These are phyloP conservation scores for Bullera alba DNA, from an alignment of 768 basidiomycete species.

Conservation along the genomic window DNA sequence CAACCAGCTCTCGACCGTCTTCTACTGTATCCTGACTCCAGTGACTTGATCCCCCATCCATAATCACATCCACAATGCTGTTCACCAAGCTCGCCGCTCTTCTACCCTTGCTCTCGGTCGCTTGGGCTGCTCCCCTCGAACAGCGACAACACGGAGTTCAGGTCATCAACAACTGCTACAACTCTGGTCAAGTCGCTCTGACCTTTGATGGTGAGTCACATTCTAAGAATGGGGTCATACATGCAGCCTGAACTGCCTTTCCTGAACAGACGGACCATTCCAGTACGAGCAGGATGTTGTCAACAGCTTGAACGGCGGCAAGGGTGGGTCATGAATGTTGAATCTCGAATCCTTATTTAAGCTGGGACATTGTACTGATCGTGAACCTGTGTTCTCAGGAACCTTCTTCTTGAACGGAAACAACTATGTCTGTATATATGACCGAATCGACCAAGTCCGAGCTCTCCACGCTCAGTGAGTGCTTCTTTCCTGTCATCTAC, in stretches of 20 bases:
- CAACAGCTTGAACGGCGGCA: constrained; percentile 22
- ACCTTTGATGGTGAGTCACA: constrained; percentile 42
- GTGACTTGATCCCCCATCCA: no score
- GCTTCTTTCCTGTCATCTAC: no score
- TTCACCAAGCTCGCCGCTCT: background rate
- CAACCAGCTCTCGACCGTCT: no score
- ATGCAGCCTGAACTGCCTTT: background rate
- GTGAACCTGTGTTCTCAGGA: no score
- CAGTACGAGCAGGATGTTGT: constrained; percentile 29
- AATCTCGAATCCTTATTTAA: no score
- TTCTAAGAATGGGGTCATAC: no score
- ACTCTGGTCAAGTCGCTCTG: constrained; percentile 38
- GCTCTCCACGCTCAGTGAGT: constrained; percentile 25
- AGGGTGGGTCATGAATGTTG: no score
- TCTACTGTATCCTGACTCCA: no score
- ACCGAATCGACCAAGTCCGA: constrained; percentile 34
- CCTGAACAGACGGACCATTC: constrained; percentile 39
- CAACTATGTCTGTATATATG: constrained; percentile 45
- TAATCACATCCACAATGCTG: constrained; percentile 2
- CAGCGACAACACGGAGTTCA: constrained; percentile 22
- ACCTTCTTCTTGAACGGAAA: constrained; percentile 47
- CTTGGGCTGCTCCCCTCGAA: background rate
- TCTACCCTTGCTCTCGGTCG: constrained; percentile 2
- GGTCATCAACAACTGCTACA: constrained; percentile 34
- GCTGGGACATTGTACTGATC: no score